Percentiles rank a stretch among this genome's conserved stretches.
phyloP scores from a whole-genome alignment of 1,139 yeast genomes.

The Nadsonia starkeyi-henricii region DNA sequence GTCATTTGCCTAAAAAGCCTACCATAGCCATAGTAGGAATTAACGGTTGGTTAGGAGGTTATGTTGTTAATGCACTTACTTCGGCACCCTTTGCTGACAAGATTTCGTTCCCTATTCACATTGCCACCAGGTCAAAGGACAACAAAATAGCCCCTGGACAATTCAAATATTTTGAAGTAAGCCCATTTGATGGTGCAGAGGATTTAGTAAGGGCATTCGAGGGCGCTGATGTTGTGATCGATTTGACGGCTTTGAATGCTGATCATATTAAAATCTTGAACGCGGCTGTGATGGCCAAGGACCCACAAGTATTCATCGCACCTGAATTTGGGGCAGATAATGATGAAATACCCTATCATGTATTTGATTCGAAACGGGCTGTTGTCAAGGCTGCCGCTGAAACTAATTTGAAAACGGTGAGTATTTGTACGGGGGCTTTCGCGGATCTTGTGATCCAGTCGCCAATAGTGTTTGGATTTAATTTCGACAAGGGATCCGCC shows the following conservation, averaged over 20 bases:
- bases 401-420: constrained; percentile 39
- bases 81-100: constrained; percentile 32
- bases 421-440: constrained; percentile 33
- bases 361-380: constrained; percentile 27
- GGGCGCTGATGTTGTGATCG: constrained; percentile 40
- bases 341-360: constrained; percentile 21
- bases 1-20: background rate
- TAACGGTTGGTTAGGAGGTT: constrained; percentile 38
- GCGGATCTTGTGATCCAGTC: constrained; percentile 18
- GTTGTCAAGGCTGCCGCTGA: constrained; percentile 31
- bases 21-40: constrained; percentile 39
- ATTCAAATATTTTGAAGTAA: constrained; percentile 25
- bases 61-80: constrained; percentile 32
- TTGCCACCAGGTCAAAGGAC: constrained; percentile 33
- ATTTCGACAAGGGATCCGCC: constrained; percentile 25
- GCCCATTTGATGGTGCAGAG: constrained; percentile 15
- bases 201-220: constrained; percentile 27
- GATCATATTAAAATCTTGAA: constrained; percentile 22
- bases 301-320: constrained; percentile 39
- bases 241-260: constrained; percentile 25
- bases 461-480: constrained; percentile 14
- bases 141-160: constrained; percentile 26
- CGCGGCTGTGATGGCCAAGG: constrained; percentile 30
- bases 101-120: constrained; percentile 36
- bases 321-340: constrained; percentile 46